phyloP scores from a whole-genome alignment of 2,329 filamentous ascomycete species.

The Aspergillus luchuensis region DNA sequence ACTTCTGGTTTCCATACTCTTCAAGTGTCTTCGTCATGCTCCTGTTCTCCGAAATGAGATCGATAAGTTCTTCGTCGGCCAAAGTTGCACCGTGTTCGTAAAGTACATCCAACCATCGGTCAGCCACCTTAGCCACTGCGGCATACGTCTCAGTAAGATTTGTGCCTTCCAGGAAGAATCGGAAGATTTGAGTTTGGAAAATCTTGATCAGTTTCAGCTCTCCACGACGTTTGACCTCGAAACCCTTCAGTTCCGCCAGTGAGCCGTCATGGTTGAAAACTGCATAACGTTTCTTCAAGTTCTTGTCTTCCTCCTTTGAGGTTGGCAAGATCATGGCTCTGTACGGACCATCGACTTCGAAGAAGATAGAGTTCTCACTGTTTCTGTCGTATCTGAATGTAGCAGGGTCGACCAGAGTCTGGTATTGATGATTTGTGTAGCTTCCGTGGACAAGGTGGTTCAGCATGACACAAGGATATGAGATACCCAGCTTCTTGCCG shows the following conservation, averaged over 20 bases:
- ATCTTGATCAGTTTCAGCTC: slow-evolving; percentile 99
- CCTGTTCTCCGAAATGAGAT: slow-evolving; percentile 99
- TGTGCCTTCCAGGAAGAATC: slow-evolving; percentile 92
- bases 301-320: slow-evolving; percentile 98
- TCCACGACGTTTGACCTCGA: slow-evolving; percentile 95
- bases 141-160: slow-evolving; percentile 87
- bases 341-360: slow-evolving; percentile 97
- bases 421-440: slow-evolving; percentile 97
- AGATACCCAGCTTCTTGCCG: slow-evolving; percentile 94
- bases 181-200: slow-evolving; percentile 99
- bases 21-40: slow-evolving; percentile 97
- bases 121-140: slow-evolving; percentile 90
- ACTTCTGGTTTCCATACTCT: slow-evolving; percentile 94
- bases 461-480: slow-evolving; percentile 98
- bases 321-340: slow-evolving; percentile 96
- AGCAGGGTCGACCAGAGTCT: slow-evolving; percentile 76
- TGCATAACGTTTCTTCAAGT: slow-evolving; percentile 97
- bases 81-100: slow-evolving; percentile 85
- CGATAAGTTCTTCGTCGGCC: slow-evolving; percentile 94
- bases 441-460: slow-evolving; percentile 93
- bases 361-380: slow-evolving; percentile 99
- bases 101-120: slow-evolving; percentile 94
- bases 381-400: slow-evolving; percentile 93
- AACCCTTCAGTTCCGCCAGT: slow-evolving; percentile 92
- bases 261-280: slow-evolving; percentile 98